Conservation (phyloP, 495 filamentous ascomycete genomes). For the Tuber microsphaerosporum region DNA sequence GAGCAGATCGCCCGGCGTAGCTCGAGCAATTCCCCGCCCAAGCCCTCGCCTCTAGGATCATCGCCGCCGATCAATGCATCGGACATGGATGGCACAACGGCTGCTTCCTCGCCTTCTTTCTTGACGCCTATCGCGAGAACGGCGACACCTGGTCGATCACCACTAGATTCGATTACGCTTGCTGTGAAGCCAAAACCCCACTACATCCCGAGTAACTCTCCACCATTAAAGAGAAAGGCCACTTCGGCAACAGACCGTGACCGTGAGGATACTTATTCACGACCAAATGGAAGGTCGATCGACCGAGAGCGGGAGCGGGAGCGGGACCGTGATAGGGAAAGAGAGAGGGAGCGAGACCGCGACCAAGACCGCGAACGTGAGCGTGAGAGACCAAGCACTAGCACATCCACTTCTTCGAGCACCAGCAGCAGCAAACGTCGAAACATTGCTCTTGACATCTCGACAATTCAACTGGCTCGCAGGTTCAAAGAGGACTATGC, state of each 20-base stretch:
- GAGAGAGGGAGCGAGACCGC: constrained; percentile 6
- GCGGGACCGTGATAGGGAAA: constrained; percentile 7
- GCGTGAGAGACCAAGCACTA: constrained; percentile 14
- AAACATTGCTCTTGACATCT: constrained; percentile 27
- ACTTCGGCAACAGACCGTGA: constrained; percentile 19
- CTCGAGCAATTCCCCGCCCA: constrained; percentile 51
- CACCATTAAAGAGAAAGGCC: constrained; percentile 37
- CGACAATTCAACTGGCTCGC: constrained; percentile 35
- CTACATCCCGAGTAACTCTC: constrained; percentile 25
- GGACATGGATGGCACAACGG: constrained; percentile 33
- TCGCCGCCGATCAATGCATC: constrained; percentile 51
- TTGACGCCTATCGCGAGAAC: constrained; percentile 27
- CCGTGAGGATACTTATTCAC: constrained; percentile 14
- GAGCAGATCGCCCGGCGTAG: constrained; percentile 39
- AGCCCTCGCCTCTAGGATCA: constrained; percentile 55
- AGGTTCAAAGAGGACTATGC: constrained; percentile 41
- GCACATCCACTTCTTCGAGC: constrained; percentile 7
- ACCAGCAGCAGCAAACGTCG: constrained; percentile 19
- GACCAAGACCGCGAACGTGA: constrained; percentile 16
- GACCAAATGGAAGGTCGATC: constrained; percentile 7
- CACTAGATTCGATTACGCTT: constrained; percentile 24
- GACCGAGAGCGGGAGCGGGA: constrained; percentile 12
- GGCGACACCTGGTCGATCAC: constrained; percentile 35
- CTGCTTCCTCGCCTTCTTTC: constrained; percentile 34
- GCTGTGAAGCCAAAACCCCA: constrained; percentile 22